Conservation (phyloP, 1,284 basidiomycete species). For the Cutaneotrichosporon cyanovorans region DNA sequence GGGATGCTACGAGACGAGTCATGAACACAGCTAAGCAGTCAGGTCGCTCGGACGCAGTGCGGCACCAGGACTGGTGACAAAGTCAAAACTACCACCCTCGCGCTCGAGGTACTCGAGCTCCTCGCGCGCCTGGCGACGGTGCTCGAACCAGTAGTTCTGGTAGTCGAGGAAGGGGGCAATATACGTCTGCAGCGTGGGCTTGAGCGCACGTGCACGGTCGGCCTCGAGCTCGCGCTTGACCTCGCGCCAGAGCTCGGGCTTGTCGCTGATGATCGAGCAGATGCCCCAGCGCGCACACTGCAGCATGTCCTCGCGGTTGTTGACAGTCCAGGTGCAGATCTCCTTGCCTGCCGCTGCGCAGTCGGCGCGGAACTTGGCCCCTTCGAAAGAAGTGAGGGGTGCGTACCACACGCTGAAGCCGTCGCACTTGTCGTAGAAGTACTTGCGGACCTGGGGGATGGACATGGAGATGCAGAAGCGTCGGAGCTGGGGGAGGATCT, state of each 20-base stretch:
- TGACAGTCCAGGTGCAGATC: slow-evolving; percentile 70
- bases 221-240: slow-evolving; percentile 30
- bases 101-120: slow-evolving; percentile 43
- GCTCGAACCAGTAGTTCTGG: slow-evolving; percentile 35
- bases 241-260: slow-evolving; percentile 39
- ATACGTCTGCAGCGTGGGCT: slow-evolving; percentile 25
- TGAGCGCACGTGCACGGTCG: slow-evolving; percentile 25
- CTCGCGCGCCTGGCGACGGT: slow-evolving; percentile 29
- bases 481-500: slow-evolving; percentile 69
- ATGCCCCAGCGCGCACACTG: slow-evolving; percentile 90
- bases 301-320: slow-evolving; percentile 85
- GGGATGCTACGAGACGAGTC: not conserved
- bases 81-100: slow-evolving; percentile 37
- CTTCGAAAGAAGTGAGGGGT: slow-evolving; percentile 63
- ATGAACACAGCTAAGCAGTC: not conserved
- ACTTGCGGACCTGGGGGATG: slow-evolving; percentile 59
- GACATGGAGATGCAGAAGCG: slow-evolving; percentile 77
- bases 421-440: slow-evolving; percentile 85
- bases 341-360: slow-evolving; percentile 74
- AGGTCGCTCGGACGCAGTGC: not conserved
- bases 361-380: slow-evolving; percentile 63
- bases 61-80: not conserved
- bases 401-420: slow-evolving; percentile 82
- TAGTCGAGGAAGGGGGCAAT: slow-evolving; percentile 25
- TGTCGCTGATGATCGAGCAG: slow-evolving; percentile 81